Conservation (phyloP, 805 yeast genomes). For the Zygoascus flipseniorum region DNA sequence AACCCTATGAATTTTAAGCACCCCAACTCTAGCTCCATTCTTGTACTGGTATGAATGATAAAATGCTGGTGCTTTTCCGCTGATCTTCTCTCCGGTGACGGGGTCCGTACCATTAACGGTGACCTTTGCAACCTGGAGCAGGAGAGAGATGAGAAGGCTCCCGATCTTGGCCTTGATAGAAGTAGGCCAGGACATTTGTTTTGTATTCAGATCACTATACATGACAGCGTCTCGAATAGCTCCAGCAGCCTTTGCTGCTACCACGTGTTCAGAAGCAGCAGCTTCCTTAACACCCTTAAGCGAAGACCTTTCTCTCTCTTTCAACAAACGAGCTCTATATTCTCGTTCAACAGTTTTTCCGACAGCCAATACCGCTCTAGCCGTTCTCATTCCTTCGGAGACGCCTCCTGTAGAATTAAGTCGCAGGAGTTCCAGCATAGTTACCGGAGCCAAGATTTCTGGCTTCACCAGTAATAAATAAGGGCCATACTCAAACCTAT, state of each 20-base stretch:
- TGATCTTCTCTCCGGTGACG: slow-evolving; percentile 53
- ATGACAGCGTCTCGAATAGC: slow-evolving; percentile 26
- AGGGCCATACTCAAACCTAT: slow-evolving; percentile 55
- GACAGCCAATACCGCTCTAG: slow-evolving; percentile 70
- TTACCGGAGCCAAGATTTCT: slow-evolving; percentile 72
- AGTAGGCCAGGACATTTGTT: slow-evolving; percentile 41
- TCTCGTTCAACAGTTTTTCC: slow-evolving; percentile 83
- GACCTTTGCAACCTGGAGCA: slow-evolving; percentile 76
- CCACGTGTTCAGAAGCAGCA: neutral
- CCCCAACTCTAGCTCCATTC: slow-evolving; percentile 73
- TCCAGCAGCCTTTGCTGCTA: neutral
- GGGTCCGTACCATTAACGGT: slow-evolving; percentile 78
- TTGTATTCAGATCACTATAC: slow-evolving; percentile 29
- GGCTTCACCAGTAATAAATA: slow-evolving; percentile 64
- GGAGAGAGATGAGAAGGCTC: slow-evolving; percentile 61
- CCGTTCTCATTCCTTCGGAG: slow-evolving; percentile 70
- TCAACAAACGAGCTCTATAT: slow-evolving; percentile 32
- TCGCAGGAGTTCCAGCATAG: slow-evolving; percentile 74
- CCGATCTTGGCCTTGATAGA: slow-evolving; percentile 66
- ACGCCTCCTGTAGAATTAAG: slow-evolving; percentile 68
- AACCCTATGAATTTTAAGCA: slow-evolving; percentile 63
- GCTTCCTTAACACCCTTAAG: neutral
- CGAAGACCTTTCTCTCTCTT: slow-evolving; percentile 4
- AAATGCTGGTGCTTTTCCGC: slow-evolving; percentile 81
- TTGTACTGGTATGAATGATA: slow-evolving; percentile 79